A percentile compares a stretch with the other conserved stretches of the same genome.
Evolutionary conservation across 306 rosid species (phyloP).

Genomic region (Castanea sativa): DNA sequence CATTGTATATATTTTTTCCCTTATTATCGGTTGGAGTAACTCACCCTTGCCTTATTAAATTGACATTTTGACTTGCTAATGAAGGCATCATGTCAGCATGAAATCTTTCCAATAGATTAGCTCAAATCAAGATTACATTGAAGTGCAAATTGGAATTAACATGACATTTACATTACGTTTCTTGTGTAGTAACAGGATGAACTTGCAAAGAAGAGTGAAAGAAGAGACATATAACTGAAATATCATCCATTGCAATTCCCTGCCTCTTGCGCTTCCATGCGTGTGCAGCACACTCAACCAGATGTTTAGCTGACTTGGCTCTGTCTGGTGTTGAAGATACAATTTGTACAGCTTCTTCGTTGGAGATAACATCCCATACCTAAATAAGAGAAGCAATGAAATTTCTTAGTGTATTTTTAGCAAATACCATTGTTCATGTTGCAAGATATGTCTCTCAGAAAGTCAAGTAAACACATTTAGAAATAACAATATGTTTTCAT

Average conservation of each 20-base stretch:
- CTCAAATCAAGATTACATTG: slow-evolving; percentile 19
- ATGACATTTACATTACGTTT: slow-evolving; percentile 16
- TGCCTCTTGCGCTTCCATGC: slow-evolving; percentile 92
- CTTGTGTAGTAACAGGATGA: slow-evolving; percentile 29
- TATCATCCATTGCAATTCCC: slow-evolving; percentile 83
- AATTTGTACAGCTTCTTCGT: slow-evolving; percentile 89
- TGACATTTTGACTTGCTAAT: background rate
- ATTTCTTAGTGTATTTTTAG: background rate
- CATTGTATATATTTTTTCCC: background rate
- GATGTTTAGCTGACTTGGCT: slow-evolving; percentile 55
- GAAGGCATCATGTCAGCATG: background rate
- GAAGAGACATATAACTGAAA: slow-evolving; percentile 93
- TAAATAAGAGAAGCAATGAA: slow-evolving; percentile 15
- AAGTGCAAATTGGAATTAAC: background rate
- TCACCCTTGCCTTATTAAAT: background rate
- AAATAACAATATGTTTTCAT: background rate
- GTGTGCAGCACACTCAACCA: slow-evolving; percentile 65
- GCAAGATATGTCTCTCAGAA: no score
- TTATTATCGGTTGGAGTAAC: background rate
- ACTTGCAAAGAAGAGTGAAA: slow-evolving; percentile 49
- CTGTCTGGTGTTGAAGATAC: slow-evolving; percentile 54
- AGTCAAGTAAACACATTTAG: no score
- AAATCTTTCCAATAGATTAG: slow-evolving; percentile 12
- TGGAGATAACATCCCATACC: slow-evolving; percentile 98
- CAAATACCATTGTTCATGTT: background rate